Base-by-base conservation (phyloP, 2,329 filamentous ascomycete genomes). In the Exophiala sp. region DNA sequence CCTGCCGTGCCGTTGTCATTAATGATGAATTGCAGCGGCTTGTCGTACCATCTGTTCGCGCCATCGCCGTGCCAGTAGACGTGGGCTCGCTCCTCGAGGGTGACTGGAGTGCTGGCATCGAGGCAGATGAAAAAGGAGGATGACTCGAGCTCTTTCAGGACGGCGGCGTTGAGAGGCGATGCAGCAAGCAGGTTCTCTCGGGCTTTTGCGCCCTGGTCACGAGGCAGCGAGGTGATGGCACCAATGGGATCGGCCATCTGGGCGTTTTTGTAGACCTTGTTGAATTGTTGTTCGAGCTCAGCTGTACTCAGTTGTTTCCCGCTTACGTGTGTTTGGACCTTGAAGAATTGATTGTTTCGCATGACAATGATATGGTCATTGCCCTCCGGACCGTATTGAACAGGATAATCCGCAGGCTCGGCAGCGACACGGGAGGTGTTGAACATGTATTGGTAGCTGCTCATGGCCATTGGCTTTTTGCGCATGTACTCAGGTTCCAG, bases 401-500 rank as follows among this genome's bases (percentile, higher is more conserved):
- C 78, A 8, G 89, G 87, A 68, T 89, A 84, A 69, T 99, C 94
- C 33, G 85, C 81, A 10, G 89, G 88, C 66, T 86, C 87, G 50
- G 88, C 87, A 29, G 92, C 87, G 38, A 97, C 85, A 64, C 94
- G 87, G 72, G 84, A 88, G 73, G 83, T 85, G 75, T 99, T 97
- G 82, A 99, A 99, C 94, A 99, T 99, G 83, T 86, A 97, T 76
- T 96, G 80, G 78, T 96, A 97, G 69, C 89, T 94, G 78, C 91
- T 91, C 94, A 99, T 99, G 73, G 91, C 94, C 68, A 97, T 92
- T 56, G 94, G 94, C 55, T 95, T 81, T 75, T 91, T 91, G 79
- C 95, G 95, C 91, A 99, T 96, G 76, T 96, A 97, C 75, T 99
- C 94, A 20, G 94, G 94, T 78, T 99, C 94, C 48, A 99, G 79